These are phyloP conservation scores for Phytophthora boehmeriae DNA, from an alignment of 352 stramenopile genomes.

Conservation along the genomic window DNA sequence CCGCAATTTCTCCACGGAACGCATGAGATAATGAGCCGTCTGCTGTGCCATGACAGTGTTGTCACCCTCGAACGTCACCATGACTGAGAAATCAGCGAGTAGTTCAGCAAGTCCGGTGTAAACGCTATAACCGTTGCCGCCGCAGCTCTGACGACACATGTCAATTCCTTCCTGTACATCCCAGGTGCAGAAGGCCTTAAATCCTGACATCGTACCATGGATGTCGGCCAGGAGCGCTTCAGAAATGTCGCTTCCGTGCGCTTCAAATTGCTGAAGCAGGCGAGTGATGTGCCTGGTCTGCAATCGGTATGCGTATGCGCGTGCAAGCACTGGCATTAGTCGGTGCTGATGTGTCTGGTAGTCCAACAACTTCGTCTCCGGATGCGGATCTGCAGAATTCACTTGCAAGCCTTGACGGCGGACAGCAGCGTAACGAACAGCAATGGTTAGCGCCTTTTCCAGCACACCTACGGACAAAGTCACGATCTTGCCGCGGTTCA, in stretches of 20 bases:
- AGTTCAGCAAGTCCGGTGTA: conserved; percentile 91
- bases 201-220: conserved; percentile 93
- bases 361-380: conserved; percentile 92
- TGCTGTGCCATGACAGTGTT: conserved; percentile 98
- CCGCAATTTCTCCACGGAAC: conserved; percentile 57
- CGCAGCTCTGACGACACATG: conserved; percentile 94
- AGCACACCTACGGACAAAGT: conserved; percentile 78
- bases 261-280: conserved; percentile 87
- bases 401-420: conserved; percentile 86
- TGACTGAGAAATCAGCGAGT: conserved; percentile 94
- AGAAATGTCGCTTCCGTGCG: conserved; percentile 68
- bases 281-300: conserved; percentile 85
- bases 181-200: conserved; percentile 95
- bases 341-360: conserved; percentile 96
- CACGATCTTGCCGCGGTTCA: conserved; percentile 79
- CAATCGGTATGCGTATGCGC: conserved; percentile 93
- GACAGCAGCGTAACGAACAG: conserved; percentile 93
- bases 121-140: conserved; percentile 94
- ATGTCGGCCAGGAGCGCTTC: conserved; percentile 88
- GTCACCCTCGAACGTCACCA: conserved; percentile 96
- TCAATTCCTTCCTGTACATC: conserved; percentile 93
- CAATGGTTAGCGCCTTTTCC: conserved; percentile 92
- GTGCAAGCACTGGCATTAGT: conserved; percentile 91
- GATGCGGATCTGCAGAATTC: conserved; percentile 49
- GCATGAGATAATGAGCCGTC: conserved; percentile 76